Base-by-base conservation (phyloP, 2,329 filamentous ascomycete species). In the Monilinia fructigena region DNA sequence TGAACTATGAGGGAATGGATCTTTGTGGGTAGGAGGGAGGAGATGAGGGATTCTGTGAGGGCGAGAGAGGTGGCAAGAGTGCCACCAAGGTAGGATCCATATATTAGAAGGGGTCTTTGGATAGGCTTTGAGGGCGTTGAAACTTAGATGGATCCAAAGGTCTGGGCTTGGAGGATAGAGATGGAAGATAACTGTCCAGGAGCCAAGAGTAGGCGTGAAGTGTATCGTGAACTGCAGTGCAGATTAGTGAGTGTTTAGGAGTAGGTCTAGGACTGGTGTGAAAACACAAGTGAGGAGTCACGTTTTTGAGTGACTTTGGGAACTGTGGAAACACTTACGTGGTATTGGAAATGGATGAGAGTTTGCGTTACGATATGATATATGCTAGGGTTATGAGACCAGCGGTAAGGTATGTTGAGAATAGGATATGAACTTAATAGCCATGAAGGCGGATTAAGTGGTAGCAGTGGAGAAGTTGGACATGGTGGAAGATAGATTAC, bases 391-490 rank as follows among this genome's bases (percentile, higher is more conserved):
- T 62, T 50, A 70, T 71, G 52, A 38, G 72, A 71, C 86, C 86
- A 89, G 20, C 86, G 80, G 74, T 88, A 89, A 72, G 86, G 83
- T 73, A 89, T 84, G 65, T 81, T 80, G 7, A 81, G 85, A 0
- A 84, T 79, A 1, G 85, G 80, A 45, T 60, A 65, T 31, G 55
- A 48, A n/a, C 35, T 59, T 35, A 65, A 52, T 14, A 65, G 31
- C 40, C 42, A 65, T 42, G 42, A 75, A 82, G 77, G 65, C 82
- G 82, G 12, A 82, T 75, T 67, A 11, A n/a, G 72, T 68, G 52
- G 38, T 82, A 66, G 72, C 68, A 48, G 38, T 82, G 67, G 61
- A 76, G 67, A 10, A 68, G 67, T 82, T 80, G n/a, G 72, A 75
- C 16, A 74, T 76, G 42, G 82, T 78, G 86, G 86, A 0, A 89